Evolutionary conservation across 169 alveolate species (phyloP).

Genomic region (Eimeria maxima): DNA sequence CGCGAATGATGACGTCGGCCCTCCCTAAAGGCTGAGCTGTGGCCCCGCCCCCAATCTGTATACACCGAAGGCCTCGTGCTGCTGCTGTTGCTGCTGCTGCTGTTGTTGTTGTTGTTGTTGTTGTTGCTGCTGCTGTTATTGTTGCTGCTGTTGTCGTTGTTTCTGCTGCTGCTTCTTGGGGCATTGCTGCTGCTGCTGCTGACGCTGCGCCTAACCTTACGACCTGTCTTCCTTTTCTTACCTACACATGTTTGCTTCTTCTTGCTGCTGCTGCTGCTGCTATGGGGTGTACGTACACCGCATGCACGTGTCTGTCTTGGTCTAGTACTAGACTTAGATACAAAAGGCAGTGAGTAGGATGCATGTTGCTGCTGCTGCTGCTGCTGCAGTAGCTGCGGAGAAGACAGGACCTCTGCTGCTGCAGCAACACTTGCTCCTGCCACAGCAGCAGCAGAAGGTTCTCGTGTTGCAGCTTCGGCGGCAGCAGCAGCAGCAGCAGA

Average conservation of each 20-base stretch:
- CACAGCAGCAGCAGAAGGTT: too few species aligned
- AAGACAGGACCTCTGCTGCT: not conserved
- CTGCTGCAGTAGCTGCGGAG: not conserved
- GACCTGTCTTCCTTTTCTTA: too few species aligned
- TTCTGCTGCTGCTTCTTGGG: not conserved
- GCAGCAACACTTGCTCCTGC: not conserved
- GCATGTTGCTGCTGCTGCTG: not conserved
- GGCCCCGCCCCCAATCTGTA: not conserved
- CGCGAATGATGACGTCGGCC: too few species aligned
- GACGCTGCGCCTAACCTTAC: constrained; percentile 36
- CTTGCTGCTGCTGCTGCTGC: constrained; percentile 69
- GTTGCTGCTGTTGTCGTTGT: not conserved
- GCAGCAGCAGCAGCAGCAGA: too few species aligned
- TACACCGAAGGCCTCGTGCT: not conserved
- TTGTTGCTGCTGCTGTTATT: not conserved
- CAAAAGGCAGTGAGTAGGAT: too few species aligned
- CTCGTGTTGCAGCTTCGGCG: too few species aligned
- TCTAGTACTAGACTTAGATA: too few species aligned
- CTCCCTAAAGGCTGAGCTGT: too few species aligned
- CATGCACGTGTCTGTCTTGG: too few species aligned
- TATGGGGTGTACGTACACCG: too few species aligned
- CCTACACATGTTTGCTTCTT: constrained; percentile 24
- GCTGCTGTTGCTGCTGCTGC: not conserved
- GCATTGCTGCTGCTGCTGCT: constrained; percentile 32
- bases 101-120: too few species aligned